These are phyloP conservation scores for Trichoderma sp. DNA, from an alignment of 2,329 filamentous ascomycete species.

Conservation along the genomic window DNA sequence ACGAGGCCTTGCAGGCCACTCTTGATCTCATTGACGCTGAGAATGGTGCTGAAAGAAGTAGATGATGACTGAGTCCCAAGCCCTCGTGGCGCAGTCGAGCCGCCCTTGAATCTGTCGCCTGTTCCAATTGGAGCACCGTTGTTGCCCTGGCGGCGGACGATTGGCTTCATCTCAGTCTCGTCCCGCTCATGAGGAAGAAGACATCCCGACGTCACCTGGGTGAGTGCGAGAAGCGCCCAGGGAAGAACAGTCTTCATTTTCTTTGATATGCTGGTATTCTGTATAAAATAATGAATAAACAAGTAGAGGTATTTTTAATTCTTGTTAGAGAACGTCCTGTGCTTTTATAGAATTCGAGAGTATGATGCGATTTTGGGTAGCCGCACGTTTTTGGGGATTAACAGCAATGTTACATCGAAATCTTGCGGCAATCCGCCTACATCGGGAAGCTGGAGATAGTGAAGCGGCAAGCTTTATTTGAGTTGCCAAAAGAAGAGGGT, in stretches of 20 bases:
- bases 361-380: not conserved
- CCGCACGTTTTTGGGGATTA: not conserved
- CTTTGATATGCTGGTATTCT: not conserved
- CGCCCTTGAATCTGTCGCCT: conserved; percentile 12
- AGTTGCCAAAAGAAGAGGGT: conserved; percentile 16
- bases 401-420: conserved; percentile 3
- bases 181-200: conserved; percentile 19
- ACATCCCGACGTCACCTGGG: conserved; percentile 9
- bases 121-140: conserved; percentile 15
- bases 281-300: not conserved
- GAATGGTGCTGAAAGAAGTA: conserved; percentile 9
- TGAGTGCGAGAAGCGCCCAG: conserved; percentile 19
- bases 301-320: not conserved
- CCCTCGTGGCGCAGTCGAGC: conserved; percentile 6
- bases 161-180: conserved; percentile 4
- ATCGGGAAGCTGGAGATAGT: conserved; percentile 17
- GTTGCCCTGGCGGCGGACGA: conserved; percentile 16
- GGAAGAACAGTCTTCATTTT: conserved; percentile 21
- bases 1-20: conserved; percentile 15
- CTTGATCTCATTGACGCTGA: conserved; percentile 12
- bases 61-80: conserved; percentile 17
- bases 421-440: conserved; percentile 10
- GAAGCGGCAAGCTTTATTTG: not conserved
- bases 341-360: conserved; percentile 9
- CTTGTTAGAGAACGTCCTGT: not conserved